These are phyloP conservation scores for Gaultheria prostrata DNA, from an alignment of 148 eudicot species.

Conservation along the genomic window DNA sequence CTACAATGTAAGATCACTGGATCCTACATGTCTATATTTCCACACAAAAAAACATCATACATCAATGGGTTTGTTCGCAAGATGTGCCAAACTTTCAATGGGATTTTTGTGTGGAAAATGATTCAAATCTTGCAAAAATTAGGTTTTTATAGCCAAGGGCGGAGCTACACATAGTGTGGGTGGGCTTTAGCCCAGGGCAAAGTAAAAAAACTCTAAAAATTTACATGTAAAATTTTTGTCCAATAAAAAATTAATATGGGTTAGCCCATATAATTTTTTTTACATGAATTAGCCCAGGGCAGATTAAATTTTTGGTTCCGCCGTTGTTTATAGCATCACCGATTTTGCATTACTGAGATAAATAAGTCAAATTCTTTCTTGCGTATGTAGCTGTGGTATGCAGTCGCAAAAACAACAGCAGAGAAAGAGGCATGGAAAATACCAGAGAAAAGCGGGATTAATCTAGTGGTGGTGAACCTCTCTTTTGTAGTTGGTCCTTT, in stretches of 20 bases:
- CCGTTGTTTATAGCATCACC: background rate
- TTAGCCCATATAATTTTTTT: no score
- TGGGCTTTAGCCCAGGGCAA: no score
- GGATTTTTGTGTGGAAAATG: background rate
- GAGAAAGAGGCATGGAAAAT: slow-evolving; percentile 79
- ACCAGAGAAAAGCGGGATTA: slow-evolving; percentile 64
- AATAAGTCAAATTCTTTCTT: background rate
- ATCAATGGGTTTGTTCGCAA: background rate
- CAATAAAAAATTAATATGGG: no score
- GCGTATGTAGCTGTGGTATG: slow-evolving; percentile 73
- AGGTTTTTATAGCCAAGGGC: no score
- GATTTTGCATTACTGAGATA: background rate
- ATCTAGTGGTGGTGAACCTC: slow-evolving; percentile 84
- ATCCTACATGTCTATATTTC: background rate
- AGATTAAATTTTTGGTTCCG: no score
- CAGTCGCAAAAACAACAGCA: slow-evolving; percentile 80
- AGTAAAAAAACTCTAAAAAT: no score
- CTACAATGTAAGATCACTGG: slow-evolving; percentile 46
- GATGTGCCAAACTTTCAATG: background rate
- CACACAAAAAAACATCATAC: background rate
- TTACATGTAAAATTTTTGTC: no score
- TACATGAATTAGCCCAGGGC: no score
- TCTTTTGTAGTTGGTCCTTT: slow-evolving; percentile 81
- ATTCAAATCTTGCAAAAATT: background rate
- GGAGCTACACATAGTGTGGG: no score